Conservation (phyloP, 1,284 basidiomycete species). For the Ceratobasidium sp. region DNA sequence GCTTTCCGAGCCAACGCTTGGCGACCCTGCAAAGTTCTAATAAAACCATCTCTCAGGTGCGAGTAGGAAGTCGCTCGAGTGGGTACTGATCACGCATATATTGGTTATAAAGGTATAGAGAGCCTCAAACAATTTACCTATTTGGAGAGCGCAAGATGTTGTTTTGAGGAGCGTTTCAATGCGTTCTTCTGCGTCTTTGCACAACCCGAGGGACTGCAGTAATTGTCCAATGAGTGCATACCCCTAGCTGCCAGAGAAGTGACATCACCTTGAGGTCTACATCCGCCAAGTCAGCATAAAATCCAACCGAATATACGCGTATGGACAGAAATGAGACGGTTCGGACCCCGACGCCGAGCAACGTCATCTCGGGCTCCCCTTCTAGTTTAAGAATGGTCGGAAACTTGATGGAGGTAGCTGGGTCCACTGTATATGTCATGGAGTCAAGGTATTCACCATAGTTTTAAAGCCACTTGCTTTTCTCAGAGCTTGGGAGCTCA, state of each 20-base stretch:
- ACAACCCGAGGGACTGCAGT: slow-evolving; percentile 1
- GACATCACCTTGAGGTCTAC: slow-evolving; percentile 65
- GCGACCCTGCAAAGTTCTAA: slow-evolving; percentile 77
- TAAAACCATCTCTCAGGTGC: slow-evolving; percentile 87
- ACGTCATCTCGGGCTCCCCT: slow-evolving; percentile 67
- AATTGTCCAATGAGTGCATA: neutral
- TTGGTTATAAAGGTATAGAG: neutral
- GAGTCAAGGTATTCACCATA: neutral
- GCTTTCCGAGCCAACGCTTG: slow-evolving; percentile 66
- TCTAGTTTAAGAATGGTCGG: slow-evolving; percentile 69
- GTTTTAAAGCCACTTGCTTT: slow-evolving; percentile 25
- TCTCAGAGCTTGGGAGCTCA: slow-evolving; percentile 16
- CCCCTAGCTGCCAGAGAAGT: neutral
- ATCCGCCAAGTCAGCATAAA: slow-evolving; percentile 81
- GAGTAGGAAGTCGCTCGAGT: slow-evolving; percentile 82
- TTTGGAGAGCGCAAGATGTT: slow-evolving; percentile 77
- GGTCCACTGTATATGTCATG: slow-evolving; percentile 63
- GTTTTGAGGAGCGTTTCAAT: slow-evolving; percentile 73
- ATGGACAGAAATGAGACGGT: slow-evolving; percentile 84
- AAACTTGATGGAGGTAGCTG: slow-evolving; percentile 76
- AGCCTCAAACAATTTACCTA: slow-evolving; percentile 60
- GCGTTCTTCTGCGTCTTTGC: slow-evolving; percentile 69
- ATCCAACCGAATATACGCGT: slow-evolving; percentile 85
- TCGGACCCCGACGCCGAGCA: slow-evolving; percentile 84
- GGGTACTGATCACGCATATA: slow-evolving; percentile 66